These are phyloP conservation scores for Ogataea neopini DNA, from an alignment of 805 yeast species.

Conservation along the genomic window DNA sequence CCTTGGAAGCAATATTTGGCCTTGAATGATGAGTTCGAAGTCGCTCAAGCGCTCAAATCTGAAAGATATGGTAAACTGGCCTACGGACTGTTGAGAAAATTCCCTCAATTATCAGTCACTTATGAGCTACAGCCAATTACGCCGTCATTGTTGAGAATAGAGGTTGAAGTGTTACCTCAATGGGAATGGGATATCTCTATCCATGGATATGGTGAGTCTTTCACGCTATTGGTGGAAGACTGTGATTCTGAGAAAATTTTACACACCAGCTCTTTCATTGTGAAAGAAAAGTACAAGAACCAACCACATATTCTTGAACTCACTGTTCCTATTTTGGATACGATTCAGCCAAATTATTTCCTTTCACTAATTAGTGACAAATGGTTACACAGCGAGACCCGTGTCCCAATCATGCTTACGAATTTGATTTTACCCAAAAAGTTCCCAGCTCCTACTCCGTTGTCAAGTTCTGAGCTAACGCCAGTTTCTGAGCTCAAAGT, in stretches of 20 bases:
- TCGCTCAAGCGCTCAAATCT: constrained; percentile 77
- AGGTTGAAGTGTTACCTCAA: constrained; percentile 63
- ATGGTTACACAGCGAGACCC: constrained; percentile 79
- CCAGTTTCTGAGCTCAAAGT: constrained; percentile 50
- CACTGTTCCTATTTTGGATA: constrained; percentile 58
- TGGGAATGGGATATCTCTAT: constrained; percentile 75
- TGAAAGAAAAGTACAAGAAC: constrained; percentile 50
- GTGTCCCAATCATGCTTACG: constrained; percentile 58
- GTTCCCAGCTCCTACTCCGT: constrained; percentile 61
- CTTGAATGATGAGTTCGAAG: constrained; percentile 65
- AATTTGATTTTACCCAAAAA: constrained; percentile 58
- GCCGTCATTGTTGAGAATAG: constrained; percentile 61
- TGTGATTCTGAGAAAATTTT: constrained; percentile 76
- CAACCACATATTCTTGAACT: constrained; percentile 63
- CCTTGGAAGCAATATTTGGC: constrained; percentile 82
- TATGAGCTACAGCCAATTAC: constrained; percentile 79
- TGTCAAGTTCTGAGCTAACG: constrained; percentile 52
- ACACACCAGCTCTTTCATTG: constrained; percentile 53
- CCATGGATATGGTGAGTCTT: constrained; percentile 68
- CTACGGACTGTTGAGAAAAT: constrained; percentile 60
- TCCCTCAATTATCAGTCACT: constrained; percentile 65
- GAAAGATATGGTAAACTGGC: constrained; percentile 64
- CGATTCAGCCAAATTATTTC: constrained; percentile 69
- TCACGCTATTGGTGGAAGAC: constrained; percentile 76
- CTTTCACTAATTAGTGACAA: constrained; percentile 72